phyloP scores from a whole-genome alignment of 2,329 filamentous ascomycete species.

The Verruconis gallopava region DNA sequence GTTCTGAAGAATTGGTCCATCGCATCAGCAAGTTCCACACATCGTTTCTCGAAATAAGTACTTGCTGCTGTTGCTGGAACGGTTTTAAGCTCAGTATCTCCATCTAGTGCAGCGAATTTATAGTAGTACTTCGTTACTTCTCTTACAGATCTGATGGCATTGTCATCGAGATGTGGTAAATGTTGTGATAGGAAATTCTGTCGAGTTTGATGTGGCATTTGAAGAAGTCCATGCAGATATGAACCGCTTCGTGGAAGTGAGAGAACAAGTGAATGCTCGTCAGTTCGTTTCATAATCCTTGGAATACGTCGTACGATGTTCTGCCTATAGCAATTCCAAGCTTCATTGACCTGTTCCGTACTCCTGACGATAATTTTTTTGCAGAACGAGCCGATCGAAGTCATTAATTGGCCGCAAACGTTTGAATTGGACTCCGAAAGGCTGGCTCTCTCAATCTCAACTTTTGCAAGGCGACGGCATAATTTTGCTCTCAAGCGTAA shows the following conservation, averaged over 20 bases:
- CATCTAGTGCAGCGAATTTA: not conserved
- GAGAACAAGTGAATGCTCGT: not conserved
- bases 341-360: not conserved
- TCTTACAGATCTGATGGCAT: not conserved
- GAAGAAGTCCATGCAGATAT: not conserved
- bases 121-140: not conserved
- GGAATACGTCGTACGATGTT: not conserved
- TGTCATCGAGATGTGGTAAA: not conserved
- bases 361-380: not conserved
- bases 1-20: not conserved
- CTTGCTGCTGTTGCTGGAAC: not conserved
- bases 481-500: constrained; percentile 39
- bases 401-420: constrained; percentile 20
- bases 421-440: constrained; percentile 8
- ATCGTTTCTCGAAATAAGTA: not conserved
- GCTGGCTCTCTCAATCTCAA: constrained; percentile 31
- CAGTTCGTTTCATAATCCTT: not conserved
- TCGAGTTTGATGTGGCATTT: not conserved
- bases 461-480: constrained; percentile 44
- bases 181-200: not conserved
- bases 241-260: not conserved
- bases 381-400: constrained; percentile 12
- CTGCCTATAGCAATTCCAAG: not conserved
- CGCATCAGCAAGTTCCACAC: not conserved
- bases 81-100: not conserved